Percentiles rank a stretch among this genome's conserved stretches.
Conservation (phyloP, 805 yeast species). For the Kazachstania viticola region DNA sequence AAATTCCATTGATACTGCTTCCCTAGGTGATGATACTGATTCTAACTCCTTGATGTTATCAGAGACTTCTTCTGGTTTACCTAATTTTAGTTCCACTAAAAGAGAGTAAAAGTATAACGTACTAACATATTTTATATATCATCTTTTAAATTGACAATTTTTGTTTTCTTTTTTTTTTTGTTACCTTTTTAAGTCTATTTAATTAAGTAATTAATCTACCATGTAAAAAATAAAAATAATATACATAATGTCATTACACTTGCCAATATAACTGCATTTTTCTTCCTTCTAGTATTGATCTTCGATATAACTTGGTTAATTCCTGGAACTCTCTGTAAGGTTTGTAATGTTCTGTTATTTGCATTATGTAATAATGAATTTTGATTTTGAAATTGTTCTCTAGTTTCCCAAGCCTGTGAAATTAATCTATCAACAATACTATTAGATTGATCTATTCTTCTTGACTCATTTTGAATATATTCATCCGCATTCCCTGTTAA, state of each 20-base stretch:
- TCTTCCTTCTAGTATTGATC: constrained; percentile 78
- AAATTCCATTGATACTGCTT: constrained; percentile 15
- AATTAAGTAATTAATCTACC: too few species aligned
- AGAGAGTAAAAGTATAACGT: not conserved
- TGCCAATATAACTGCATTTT: constrained; percentile 81
- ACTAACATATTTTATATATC: not conserved
- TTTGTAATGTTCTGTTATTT: constrained; percentile 46
- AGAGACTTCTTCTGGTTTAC: constrained; percentile 9
- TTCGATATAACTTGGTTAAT: constrained; percentile 60
- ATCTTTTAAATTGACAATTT: not conserved
- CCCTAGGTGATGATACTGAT: constrained; percentile 12
- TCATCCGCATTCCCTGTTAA: constrained; percentile 40
- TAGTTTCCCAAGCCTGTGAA: constrained; percentile 77
- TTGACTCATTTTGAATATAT: constrained; percentile 68
- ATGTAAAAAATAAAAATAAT: constrained; percentile 47
- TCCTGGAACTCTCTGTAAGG: constrained; percentile 71
- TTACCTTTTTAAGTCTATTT: not conserved
- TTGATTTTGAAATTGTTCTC: constrained; percentile 75
- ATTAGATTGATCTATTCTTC: constrained; percentile 62
- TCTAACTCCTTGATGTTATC: constrained; percentile 6
- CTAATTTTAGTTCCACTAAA: constrained; percentile 2
- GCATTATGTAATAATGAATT: constrained; percentile 51
- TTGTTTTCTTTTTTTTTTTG: not conserved
- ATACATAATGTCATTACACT: constrained; percentile 62
- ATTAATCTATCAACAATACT: constrained; percentile 68